Evolutionary conservation across 2,329 filamentous ascomycete species (phyloP), one percentile per base, ranked within the genome.

Genomic region (Tothia fuscella): DNA sequence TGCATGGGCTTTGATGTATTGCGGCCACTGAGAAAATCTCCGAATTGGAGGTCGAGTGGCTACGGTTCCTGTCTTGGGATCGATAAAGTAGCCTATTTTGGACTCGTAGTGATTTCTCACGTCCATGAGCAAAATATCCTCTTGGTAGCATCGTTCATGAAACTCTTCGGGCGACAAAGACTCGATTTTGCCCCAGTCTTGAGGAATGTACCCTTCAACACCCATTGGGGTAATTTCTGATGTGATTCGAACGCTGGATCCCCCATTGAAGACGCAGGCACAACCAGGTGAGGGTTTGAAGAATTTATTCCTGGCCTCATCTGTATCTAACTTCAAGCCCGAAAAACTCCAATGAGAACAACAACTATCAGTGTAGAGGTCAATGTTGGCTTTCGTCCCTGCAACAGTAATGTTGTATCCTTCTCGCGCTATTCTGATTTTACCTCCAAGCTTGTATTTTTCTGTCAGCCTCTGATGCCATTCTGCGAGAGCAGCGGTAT

Each of bases 101-200:
- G 48, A 50, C 36, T 53, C 51, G 40, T 53, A 53, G 29, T 53
- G 51, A 26, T 53, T 53, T 12, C 51, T 46, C 19, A 53, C 49
- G 38, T 53, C 51, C 13, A 53, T 46, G 14, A 53, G 38, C 14
- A 47, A 45, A 24, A 49, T 43, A 20, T 46, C 48, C 22, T 47
- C 47, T 17, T 47, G 13, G 9, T 16, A 30, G 28, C 48, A 50
- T 4, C 49, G 29, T 4, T 48, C 47, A 43, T 53, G 51, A 24
- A 53, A 53, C 1, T 46, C 42, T 13, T 44, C 46, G 1, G 51
- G 51, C 9, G 47, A 21, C 10, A 53, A 29, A 2, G 50, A 44
- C 24, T 49, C 42, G 13, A 53, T 42, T 21, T 46, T 48, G 2
- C 34, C 41, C 51, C 51, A 53, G 9, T 49, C 45, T 16, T 44